Base-by-base conservation (phyloP, 805 yeast species). In the Candida maltosa region DNA sequence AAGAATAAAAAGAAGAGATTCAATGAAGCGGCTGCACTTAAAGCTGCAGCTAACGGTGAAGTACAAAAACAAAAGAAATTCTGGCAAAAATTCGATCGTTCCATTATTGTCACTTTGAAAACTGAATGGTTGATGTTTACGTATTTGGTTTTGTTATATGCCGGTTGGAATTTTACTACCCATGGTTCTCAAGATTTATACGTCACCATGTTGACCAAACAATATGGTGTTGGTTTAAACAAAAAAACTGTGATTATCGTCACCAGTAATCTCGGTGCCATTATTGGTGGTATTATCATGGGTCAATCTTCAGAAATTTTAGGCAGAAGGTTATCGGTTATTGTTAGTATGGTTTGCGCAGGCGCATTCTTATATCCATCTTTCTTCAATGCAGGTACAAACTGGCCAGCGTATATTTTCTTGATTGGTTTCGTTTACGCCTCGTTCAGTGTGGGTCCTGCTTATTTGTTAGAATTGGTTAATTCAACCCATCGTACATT, bases 391-490 rank as follows among this genome's bases (percentile, higher is more conserved):
- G 36, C 40, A 7, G 19, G 19, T 9, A 35, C 30, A n/a, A 46
- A 50, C 26, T 35, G 49, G 8, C 83, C 35, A 12, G 34, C 40
- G 5, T 36, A 39, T 33, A 78, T 78, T 53, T 77, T 75, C 59
- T 56, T 78, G 40, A 84, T 78, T 50, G 74, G 74, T 50, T 75
- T 71, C 40, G 83, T 80, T 35, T 83, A 78, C 58, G 85, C 85
- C 48, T 77, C 80, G 18, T 80, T 83, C 80, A 85, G 85, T 47
- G 78, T 77, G 27, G 65, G 74, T 35, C 85, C 85, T 35, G 66
- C 77, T 39, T 82, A 78, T 54, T 59, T 80, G 35, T 65, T 78
- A 3, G 84, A 78, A 55, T 63, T 80, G 42, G 69, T 82, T 26
- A 80, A 80, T 38, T 79, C 81, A 15, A 76, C 75, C 40, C 77